A percentile compares a stretch with the other conserved stretches of the same genome.
phyloP scores from a whole-genome alignment of 768 basidiomycete genomes.

The Dacryopinax primogenitus region DNA sequence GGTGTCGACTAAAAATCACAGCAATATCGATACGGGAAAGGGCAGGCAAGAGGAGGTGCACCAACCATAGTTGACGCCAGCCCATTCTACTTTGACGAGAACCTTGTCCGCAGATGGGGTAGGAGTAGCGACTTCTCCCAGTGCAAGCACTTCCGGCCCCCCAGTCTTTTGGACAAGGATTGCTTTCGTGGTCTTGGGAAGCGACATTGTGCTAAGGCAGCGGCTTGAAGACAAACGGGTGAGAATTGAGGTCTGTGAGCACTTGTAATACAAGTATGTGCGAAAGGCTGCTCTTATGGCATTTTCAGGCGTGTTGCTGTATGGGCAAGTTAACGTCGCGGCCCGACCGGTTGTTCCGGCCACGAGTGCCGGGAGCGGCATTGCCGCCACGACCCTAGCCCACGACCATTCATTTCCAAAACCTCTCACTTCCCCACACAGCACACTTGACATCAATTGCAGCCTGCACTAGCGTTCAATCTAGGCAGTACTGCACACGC shows the following conservation, averaged over 20 bases:
- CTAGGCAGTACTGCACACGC: no score
- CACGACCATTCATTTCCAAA: not conserved
- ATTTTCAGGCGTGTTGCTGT: no score
- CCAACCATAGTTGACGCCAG: conserved; percentile 69
- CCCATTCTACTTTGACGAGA: conserved; percentile 49
- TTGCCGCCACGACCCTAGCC: not conserved
- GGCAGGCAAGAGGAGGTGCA: conserved; percentile 1
- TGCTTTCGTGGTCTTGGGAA: conserved; percentile 48
- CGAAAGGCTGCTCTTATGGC: no score
- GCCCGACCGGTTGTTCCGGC: not conserved
- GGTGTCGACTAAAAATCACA: conserved; percentile 37
- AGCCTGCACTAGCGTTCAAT: no score
- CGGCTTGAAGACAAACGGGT: no score
- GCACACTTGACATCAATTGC: not conserved
- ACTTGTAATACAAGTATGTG: not conserved
- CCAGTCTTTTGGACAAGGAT: conserved; percentile 63
- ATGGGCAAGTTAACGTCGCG: not conserved
- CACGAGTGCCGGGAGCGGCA: not conserved
- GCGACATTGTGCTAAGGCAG: conserved; percentile 6
- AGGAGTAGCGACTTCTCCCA: conserved; percentile 49
- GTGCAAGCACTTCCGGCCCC: conserved; percentile 53
- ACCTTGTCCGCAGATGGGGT: conserved; percentile 47
- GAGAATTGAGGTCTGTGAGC: no score
- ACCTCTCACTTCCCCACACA: not conserved
- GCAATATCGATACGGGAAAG: not conserved